phyloP scores from a whole-genome alignment of 805 yeast genomes.

The Scheffersomyces amazonensis region DNA sequence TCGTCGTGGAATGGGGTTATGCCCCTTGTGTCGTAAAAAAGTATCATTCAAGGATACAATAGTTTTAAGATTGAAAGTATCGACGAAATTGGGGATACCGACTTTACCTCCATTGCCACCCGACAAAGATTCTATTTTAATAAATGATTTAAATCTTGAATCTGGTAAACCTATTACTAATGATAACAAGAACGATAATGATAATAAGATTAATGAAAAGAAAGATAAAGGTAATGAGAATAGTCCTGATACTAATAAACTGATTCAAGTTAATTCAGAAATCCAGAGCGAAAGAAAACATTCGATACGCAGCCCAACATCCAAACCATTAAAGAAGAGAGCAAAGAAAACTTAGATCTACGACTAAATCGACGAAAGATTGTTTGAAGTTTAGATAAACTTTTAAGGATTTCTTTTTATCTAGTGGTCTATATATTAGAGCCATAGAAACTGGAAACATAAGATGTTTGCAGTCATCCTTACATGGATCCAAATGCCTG shows the following conservation, averaged over 20 bases:
- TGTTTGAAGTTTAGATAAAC: no score
- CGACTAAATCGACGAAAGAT: no score
- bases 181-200: neutral
- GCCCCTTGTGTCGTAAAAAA: constrained; percentile 41
- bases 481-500: no score
- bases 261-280: constrained; percentile 1
- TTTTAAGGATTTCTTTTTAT: no score
- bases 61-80: constrained; percentile 18
- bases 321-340: no score
- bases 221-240: constrained; percentile 1
- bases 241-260: neutral
- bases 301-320: no score
- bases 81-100: constrained; percentile 10
- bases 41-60: constrained; percentile 37
- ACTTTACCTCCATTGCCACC: constrained; percentile 7
- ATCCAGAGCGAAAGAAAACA: no score
- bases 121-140: neutral
- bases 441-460: no score
- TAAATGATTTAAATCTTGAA: neutral
- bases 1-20: constrained; percentile 36
- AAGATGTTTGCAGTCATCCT: no score
- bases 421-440: no score
- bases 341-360: no score
- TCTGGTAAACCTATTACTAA: neutral
- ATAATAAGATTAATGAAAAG: neutral